These are phyloP conservation scores for Graphium sp. DNA, from an alignment of 2,329 filamentous ascomycete species.

Conservation along the genomic window DNA sequence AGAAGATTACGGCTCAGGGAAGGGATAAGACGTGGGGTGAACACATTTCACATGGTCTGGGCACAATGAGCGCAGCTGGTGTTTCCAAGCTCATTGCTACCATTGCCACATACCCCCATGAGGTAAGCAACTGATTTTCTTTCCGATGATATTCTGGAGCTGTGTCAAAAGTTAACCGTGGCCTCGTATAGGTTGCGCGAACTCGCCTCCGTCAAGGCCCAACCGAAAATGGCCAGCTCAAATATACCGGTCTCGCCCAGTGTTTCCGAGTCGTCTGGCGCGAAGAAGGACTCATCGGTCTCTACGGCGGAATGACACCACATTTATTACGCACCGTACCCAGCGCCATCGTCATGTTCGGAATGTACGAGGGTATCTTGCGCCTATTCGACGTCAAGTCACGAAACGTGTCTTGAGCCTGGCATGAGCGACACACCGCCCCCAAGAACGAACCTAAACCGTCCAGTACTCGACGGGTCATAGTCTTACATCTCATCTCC, in stretches of 20 bases:
- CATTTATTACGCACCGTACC: constrained; percentile 85
- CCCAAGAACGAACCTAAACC: constrained; percentile 3
- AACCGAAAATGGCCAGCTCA: constrained; percentile 50
- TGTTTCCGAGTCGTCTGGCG: constrained; percentile 79
- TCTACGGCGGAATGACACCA: constrained; percentile 84
- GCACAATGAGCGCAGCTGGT: constrained; percentile 64
- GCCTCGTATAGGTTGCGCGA: constrained; percentile 44
- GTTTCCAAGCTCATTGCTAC: constrained; percentile 75
- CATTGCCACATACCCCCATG: constrained; percentile 78
- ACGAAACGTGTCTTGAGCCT: no score
- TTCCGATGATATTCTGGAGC: not conserved
- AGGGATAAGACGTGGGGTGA: constrained; percentile 56
- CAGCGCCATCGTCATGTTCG: constrained; percentile 91
- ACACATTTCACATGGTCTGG: constrained; percentile 57
- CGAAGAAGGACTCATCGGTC: constrained; percentile 69
- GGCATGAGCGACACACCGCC: no score
- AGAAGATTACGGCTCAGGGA: constrained; percentile 36
- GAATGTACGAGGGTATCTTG: constrained; percentile 56
- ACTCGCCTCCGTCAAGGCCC: constrained; percentile 77
- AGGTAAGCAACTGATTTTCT: constrained; percentile 32
- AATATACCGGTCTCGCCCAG: constrained; percentile 78
- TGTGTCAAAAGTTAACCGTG: constrained; percentile 1
- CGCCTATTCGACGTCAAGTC: constrained; percentile 19
- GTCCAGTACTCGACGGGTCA: not conserved
- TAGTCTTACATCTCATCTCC: not conserved